Percentiles rank a stretch among this genome's conserved stretches.
phyloP scores from a whole-genome alignment of 23 red algal species.

The Chondrus crispus region DNA sequence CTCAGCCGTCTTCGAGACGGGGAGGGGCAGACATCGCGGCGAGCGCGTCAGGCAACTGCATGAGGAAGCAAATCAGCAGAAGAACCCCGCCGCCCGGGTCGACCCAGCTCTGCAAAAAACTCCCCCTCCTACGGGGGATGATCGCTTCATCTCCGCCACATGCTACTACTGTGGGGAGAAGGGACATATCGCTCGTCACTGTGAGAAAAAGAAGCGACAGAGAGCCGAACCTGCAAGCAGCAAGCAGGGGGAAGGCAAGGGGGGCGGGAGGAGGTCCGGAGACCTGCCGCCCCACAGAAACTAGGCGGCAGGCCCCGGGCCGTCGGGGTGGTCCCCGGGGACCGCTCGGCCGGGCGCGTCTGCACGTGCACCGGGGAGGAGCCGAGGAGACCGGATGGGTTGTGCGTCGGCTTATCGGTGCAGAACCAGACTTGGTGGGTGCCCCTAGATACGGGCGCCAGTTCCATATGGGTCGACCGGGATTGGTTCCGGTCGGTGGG shows the following conservation, averaged over 20 bases:
- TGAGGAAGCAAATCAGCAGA: too few relatives aligned
- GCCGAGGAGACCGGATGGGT: neutral
- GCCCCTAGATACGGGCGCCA: neutral
- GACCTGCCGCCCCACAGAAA: neutral
- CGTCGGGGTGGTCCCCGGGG: too few relatives aligned
- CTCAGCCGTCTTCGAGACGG: too few relatives aligned
- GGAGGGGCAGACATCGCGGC: too few relatives aligned
- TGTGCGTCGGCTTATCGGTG: neutral
- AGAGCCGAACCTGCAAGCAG: neutral
- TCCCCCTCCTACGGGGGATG: too few relatives aligned
- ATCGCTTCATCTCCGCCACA: too few relatives aligned
- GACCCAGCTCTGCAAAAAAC: too few relatives aligned
- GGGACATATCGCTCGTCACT: neutral
- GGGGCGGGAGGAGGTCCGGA: neutral
- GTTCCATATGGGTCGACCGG: neutral
- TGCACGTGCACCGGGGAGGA: neutral
- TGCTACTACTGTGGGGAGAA: conserved; percentile 4
- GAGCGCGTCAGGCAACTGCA: too few relatives aligned
- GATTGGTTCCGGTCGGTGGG: neutral
- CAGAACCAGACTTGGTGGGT: neutral
- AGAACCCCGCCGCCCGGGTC: too few relatives aligned
- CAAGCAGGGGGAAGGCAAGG: too few relatives aligned
- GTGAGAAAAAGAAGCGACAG: neutral
- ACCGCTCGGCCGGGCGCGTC: neutral
- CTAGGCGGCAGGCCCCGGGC: neutral